Percentiles rank a stretch among this genome's conserved stretches.
phyloP scores from a whole-genome alignment of 768 basidiomycete species.

The Leccinum subtestaceum region DNA sequence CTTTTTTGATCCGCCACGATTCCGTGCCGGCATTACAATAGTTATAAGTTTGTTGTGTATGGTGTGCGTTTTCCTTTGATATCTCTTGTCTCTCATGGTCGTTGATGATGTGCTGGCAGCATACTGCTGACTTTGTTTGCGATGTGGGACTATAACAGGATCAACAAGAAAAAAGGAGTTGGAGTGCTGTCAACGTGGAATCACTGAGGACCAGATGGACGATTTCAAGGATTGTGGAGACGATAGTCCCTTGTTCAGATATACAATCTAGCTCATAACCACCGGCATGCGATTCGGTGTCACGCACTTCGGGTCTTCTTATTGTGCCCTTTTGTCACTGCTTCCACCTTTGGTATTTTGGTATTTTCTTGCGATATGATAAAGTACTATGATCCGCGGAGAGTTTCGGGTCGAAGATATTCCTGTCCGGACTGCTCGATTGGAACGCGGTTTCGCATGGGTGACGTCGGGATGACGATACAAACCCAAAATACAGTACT shows the following conservation, averaged over 20 bases:
- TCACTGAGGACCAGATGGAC: background rate
- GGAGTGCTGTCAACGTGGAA: background rate
- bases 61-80: background rate
- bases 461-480: too few species aligned
- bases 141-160: background rate
- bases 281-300: too few species aligned
- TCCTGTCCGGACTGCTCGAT: too few species aligned
- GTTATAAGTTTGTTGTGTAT: background rate
- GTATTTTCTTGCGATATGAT: too few species aligned
- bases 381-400: too few species aligned
- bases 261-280: background rate
- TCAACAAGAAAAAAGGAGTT: background rate
- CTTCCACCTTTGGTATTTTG: background rate
- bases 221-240: background rate
- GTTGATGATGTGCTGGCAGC: background rate
- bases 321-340: background rate
- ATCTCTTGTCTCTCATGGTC: background rate
- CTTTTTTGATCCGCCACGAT: background rate
- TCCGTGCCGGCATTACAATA: background rate
- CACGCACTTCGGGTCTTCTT: too few species aligned
- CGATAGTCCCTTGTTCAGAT: background rate
- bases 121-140: background rate
- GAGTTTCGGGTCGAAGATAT: too few species aligned
- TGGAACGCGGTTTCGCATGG: too few species aligned
- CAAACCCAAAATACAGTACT: too few species aligned